A percentile compares a stretch with the other conserved stretches of the same genome.
phyloP scores from a whole-genome alignment of 2,329 filamentous ascomycete species.

The Neopestalotiopsis clavispora region DNA sequence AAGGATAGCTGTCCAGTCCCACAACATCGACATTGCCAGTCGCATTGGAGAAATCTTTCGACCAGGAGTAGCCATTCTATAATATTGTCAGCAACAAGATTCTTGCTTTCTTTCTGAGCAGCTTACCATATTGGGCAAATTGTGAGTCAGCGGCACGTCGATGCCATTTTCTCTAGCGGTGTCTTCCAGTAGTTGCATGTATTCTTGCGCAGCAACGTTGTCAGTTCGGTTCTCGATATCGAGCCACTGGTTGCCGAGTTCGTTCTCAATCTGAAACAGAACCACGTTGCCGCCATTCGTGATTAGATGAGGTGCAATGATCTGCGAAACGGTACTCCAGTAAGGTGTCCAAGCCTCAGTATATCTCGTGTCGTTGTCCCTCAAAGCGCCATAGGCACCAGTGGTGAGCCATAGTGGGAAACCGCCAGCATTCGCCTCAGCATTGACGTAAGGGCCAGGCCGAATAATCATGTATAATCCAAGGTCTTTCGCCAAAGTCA shows the following conservation, averaged over 20 bases:
- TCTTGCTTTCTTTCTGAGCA: not conserved
- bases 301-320: conserved; percentile 57
- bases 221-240: conserved; percentile 47
- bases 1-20: conserved; percentile 57
- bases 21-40: conserved; percentile 60
- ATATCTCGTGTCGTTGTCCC: conserved; percentile 58
- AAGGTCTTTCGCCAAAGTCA: conserved; percentile 57
- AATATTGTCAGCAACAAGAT: conserved; percentile 2
- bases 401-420: conserved; percentile 68
- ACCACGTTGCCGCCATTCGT: conserved; percentile 62
- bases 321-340: conserved; percentile 52
- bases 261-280: conserved; percentile 63
- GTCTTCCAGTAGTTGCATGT: conserved; percentile 63
- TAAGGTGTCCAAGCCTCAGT: conserved; percentile 60
- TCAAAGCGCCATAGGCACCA: conserved; percentile 58
- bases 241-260: conserved; percentile 51
- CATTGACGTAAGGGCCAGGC: conserved; percentile 67
- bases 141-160: conserved; percentile 60
- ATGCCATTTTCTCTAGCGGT: conserved; percentile 61
- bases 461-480: conserved; percentile 61
- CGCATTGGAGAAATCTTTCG: conserved; percentile 60
- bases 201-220: conserved; percentile 53
- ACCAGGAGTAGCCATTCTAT: conserved; percentile 56
- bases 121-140: conserved; percentile 62
- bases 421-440: conserved; percentile 66